Evolutionary conservation across 345 rosid species (phyloP).

Genomic region (Odontarrhena argentea): DNA sequence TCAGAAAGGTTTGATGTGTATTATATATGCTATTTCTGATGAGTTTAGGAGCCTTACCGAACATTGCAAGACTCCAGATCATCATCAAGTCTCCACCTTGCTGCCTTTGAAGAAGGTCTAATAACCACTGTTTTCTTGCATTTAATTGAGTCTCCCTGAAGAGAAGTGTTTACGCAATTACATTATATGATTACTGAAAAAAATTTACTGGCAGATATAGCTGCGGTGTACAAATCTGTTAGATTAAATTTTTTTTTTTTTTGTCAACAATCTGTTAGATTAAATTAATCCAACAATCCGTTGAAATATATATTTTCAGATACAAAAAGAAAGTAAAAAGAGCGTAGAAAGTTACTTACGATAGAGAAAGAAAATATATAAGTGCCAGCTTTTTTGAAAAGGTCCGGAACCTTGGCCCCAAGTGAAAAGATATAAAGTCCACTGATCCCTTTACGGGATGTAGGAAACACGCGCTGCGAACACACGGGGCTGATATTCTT

Average conservation of each 20-base stretch:
- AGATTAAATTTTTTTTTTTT: neutral
- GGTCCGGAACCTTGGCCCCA: slow-evolving; percentile 39
- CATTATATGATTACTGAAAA: slow-evolving; percentile 5
- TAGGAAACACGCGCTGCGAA: slow-evolving; percentile 42
- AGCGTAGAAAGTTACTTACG: slow-evolving; percentile 43
- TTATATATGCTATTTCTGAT: neutral
- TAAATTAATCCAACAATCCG: neutral
- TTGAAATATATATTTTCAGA: neutral
- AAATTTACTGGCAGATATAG: neutral
- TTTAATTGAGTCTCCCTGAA: slow-evolving; percentile 45
- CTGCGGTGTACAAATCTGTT: neutral
- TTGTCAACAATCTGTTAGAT: neutral
- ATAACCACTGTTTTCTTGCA: slow-evolving; percentile 50
- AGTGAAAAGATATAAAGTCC: slow-evolving; percentile 66
- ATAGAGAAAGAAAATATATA: slow-evolving; percentile 56
- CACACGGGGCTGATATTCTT: slow-evolving; percentile 34
- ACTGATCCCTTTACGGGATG: slow-evolving; percentile 47
- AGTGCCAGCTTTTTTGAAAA: slow-evolving; percentile 55
- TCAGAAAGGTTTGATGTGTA: slow-evolving; percentile 14
- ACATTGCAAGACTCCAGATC: slow-evolving; percentile 26
- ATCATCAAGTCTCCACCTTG: slow-evolving; percentile 49
- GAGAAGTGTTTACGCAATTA: slow-evolving; percentile 16
- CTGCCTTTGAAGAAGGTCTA: slow-evolving; percentile 47
- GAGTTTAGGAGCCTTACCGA: slow-evolving; percentile 39
- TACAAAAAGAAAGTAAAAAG: slow-evolving; percentile 21